Base-by-base conservation (phyloP, 257 asterid genomes). In the Solanum gandarillasii region DNA sequence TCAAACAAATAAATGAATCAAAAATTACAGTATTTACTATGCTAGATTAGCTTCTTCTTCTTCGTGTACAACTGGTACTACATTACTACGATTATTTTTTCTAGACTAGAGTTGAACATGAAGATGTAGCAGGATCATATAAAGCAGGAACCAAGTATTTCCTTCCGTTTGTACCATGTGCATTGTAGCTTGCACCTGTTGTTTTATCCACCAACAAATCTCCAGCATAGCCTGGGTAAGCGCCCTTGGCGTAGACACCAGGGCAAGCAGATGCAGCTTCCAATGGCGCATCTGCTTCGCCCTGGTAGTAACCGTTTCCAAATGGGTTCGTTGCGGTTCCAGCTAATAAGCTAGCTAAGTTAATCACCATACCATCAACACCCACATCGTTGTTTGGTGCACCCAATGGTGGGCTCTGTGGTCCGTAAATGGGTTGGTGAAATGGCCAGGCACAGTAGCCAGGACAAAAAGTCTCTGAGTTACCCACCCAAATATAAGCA, bases 361-460 rank as follows among this genome's bases (percentile, higher is more conserved):
- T 93, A 18, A 91, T 90, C 12, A 92, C 86, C 84, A 93, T 89
- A 2, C 94, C 95, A n/a, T 94, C 96, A 72, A 91, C 48, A 32
- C 96, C 94, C 81, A 94, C 87, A 29, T 94, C 92, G 88, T 90
- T 90, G 85, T 94, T 94, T 13, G 96, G 96, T 23, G 94, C 89
- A 27, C 83, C 87, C 86, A 94, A 58, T 1, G 96, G 93, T 39
- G 91, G 90, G 70, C 67, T 88, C 55, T 94, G 95, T 4, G 96
- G 96, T 12, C 95, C 96, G 62, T 93, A 94, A 2, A 84, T 87
- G 76, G 96, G 95, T 86, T 93, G 94, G 70, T 94, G 94, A 68
- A 94, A 93, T 3, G 96, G 96, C 96, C 97, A 93, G 0, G 95
- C 93, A 78, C 95, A 94, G 86, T 89, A 89, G 0, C 95, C 97